Conservation (phyloP, 257 asterid genomes). For the Gentiana dahurica region DNA sequence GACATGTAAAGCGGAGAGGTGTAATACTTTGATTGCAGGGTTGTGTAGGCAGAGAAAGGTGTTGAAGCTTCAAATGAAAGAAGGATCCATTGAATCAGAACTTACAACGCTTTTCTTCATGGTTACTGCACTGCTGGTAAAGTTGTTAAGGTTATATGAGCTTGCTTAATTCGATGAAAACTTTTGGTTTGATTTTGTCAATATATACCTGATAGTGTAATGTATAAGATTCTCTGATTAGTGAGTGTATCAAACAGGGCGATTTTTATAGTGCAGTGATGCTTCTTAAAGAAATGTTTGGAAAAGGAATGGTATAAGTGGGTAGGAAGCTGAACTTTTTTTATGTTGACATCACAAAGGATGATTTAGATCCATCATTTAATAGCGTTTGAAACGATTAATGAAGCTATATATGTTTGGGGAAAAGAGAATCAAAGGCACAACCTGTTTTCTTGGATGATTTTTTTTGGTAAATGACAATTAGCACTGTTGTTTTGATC, state of each 20-base stretch:
- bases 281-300: constrained; percentile 49
- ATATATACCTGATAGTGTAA: constrained; percentile 44
- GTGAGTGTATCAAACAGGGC: constrained; percentile 58
- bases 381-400: constrained; percentile 17
- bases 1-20: constrained; percentile 46
- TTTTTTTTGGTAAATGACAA: not conserved
- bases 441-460: not conserved
- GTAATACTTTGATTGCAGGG: constrained; percentile 60
- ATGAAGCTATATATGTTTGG: not conserved
- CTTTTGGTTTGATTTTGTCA: constrained; percentile 44
- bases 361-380: constrained; percentile 34
- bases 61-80: constrained; percentile 37
- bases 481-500: not conserved
- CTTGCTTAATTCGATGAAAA: constrained; percentile 38
- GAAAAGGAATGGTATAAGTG: constrained; percentile 40
- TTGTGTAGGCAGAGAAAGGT: constrained; percentile 34
- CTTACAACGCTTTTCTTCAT: constrained; percentile 51
- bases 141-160: constrained; percentile 31
- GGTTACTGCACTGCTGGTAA: constrained; percentile 46
- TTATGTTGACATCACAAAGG: constrained; percentile 40
- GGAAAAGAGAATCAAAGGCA: not conserved
- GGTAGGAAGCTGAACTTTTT: constrained; percentile 37
- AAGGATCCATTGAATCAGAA: constrained; percentile 40
- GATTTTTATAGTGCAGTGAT: constrained; percentile 57
- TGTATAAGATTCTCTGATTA: constrained; percentile 53